These are phyloP conservation scores for Dendrothele bispora DNA, from an alignment of 768 basidiomycete species.

Conservation along the genomic window DNA sequence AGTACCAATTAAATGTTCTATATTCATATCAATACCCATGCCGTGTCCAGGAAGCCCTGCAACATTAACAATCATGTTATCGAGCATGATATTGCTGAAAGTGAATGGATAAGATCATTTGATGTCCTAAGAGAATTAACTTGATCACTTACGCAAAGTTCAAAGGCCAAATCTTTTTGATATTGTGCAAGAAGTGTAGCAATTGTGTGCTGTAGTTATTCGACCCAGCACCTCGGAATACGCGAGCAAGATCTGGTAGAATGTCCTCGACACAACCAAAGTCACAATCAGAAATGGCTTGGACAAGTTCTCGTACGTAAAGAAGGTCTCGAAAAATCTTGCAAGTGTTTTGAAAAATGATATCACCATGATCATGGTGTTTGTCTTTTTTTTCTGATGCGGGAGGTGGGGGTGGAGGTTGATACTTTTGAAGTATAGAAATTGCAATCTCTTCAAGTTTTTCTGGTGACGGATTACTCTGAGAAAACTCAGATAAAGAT, in stretches of 20 bases:
- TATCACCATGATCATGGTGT: conserved; percentile 12
- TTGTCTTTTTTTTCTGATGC: not conserved
- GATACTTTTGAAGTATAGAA: conserved; percentile 23
- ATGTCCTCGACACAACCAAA: conserved; percentile 32
- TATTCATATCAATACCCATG: conserved; percentile 36
- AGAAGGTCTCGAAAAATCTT: conserved; percentile 30
- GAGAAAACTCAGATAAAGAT: conserved; percentile 14
- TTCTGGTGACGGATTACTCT: conserved; percentile 24
- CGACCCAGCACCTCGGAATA: conserved; percentile 29
- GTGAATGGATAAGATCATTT: not conserved
- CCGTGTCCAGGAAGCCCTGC: conserved; percentile 30
- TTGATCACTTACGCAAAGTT: conserved; percentile 27
- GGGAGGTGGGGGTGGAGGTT: conserved; percentile 9
- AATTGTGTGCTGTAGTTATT: conserved; percentile 33
- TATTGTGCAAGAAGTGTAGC: conserved; percentile 15
- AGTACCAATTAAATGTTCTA: conserved; percentile 34
- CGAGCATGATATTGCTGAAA: conserved; percentile 34
- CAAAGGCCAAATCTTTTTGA: conserved; percentile 31
- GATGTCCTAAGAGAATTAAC: not conserved
- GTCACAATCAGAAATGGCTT: conserved; percentile 28
- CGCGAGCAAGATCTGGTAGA: conserved; percentile 21
- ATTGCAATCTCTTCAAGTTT: conserved; percentile 16
- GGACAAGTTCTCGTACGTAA: conserved; percentile 24
- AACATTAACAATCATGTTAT: conserved; percentile 33
- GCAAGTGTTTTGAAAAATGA: conserved; percentile 19